These are phyloP conservation scores for Penicillium goetzii DNA, from an alignment of 495 filamentous ascomycete species.

Conservation along the genomic window DNA sequence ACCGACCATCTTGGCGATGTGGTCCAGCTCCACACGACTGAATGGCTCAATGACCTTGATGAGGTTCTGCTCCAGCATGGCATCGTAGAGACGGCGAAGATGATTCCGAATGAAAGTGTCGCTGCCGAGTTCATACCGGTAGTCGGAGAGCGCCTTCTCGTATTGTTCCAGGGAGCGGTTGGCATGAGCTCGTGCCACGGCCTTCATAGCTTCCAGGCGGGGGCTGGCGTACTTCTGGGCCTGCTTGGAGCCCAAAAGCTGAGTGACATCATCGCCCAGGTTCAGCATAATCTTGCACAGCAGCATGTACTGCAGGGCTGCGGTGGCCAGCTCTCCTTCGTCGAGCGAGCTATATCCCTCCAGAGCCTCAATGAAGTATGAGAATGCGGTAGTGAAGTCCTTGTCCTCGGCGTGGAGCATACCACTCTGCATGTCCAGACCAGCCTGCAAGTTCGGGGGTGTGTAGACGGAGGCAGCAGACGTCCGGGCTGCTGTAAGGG, in stretches of 20 bases:
- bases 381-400: slow-evolving; percentile 97
- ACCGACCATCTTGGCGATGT: slow-evolving; percentile 96
- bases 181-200: slow-evolving; percentile 90
- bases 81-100: slow-evolving; percentile 90
- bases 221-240: slow-evolving; percentile 93
- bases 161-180: slow-evolving; percentile 96
- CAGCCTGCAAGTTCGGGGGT: slow-evolving; percentile 90
- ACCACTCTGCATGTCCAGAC: slow-evolving; percentile 97
- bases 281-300: slow-evolving; percentile 99
- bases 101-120: slow-evolving; percentile 96
- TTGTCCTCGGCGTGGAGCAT: slow-evolving; percentile 98
- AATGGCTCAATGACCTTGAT: slow-evolving; percentile 99
- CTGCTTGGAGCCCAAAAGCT: slow-evolving; percentile 89
- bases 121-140: slow-evolving; percentile 86
- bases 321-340: slow-evolving; percentile 78
- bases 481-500: slow-evolving; percentile 90
- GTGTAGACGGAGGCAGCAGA: slow-evolving; percentile 96
- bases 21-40: slow-evolving; percentile 92
- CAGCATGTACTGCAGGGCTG: slow-evolving; percentile 98
- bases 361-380: slow-evolving; percentile 98
- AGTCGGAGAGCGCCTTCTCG: slow-evolving; percentile 85
- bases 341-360: slow-evolving; percentile 96
- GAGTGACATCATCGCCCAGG: slow-evolving; percentile 90
- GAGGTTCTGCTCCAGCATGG: slow-evolving; percentile 98
- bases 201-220: slow-evolving; percentile 97